A percentile compares a stretch with the other conserved stretches of the same genome.
Evolutionary conservation across 441 rosid species (phyloP).

Genomic region (Adansonia rubrostipa): DNA sequence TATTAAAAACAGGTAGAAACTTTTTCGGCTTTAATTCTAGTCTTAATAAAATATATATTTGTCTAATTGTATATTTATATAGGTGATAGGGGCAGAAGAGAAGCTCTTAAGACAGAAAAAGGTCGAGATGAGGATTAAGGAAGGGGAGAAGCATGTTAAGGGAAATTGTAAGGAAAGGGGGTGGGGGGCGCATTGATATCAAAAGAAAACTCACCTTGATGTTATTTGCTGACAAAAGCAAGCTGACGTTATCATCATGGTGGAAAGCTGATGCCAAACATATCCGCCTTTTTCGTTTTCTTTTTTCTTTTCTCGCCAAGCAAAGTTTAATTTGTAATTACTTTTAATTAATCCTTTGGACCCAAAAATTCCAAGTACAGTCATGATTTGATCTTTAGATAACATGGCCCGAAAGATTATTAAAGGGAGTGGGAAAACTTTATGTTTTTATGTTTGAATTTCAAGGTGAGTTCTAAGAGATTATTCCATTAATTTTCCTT

Average conservation of each 20-base stretch:
- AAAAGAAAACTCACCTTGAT: not conserved
- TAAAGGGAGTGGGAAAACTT: not conserved
- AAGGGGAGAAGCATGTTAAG: slow-evolving; percentile 24
- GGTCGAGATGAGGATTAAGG: slow-evolving; percentile 21
- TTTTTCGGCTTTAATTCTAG: not conserved
- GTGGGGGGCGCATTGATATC: not conserved
- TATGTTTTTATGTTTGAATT: not conserved
- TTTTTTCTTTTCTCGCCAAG: not conserved
- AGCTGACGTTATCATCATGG: slow-evolving; percentile 12
- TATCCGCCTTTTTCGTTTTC: not conserved
- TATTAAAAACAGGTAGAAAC: too few relatives aligned
- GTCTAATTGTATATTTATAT: not conserved
- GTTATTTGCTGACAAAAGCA: not conserved
- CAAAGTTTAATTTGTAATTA: not conserved
- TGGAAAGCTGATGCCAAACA: not conserved
- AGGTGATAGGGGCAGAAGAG: not conserved
- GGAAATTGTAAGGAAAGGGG: slow-evolving; percentile 35
- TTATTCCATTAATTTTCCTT: not conserved
- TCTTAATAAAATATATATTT: not conserved
- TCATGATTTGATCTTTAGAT: not conserved
- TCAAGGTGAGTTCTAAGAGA: not conserved
- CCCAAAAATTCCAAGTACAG: not conserved
- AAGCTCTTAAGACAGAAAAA: not conserved
- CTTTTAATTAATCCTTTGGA: not conserved
- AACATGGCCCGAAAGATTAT: not conserved